phyloP scores from a whole-genome alignment of 805 yeast species.

The Lipomyces orientalis region DNA sequence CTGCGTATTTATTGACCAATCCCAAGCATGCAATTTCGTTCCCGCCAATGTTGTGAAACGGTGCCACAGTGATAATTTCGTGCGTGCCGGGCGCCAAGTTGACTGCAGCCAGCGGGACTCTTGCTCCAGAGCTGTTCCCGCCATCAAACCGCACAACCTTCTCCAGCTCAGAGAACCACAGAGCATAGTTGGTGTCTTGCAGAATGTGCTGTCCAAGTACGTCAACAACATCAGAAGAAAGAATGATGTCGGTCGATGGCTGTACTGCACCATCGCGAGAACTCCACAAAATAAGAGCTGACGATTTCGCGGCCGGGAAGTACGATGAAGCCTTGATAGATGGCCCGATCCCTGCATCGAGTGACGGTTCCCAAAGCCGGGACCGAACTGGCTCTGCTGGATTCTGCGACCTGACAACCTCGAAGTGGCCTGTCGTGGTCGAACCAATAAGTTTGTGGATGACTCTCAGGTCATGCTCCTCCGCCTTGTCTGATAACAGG shows the following conservation, averaged over 20 bases:
- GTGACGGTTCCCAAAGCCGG: constrained; percentile 8
- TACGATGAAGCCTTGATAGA: constrained; percentile 14
- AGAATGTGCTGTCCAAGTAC: constrained; percentile 1
- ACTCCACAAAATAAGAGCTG: constrained; percentile 9
- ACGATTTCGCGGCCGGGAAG: constrained; percentile 3
- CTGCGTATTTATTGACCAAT: constrained; percentile 4
- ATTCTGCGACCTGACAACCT: constrained; percentile 2
- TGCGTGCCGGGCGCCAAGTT: not conserved
- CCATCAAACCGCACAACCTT: not conserved
- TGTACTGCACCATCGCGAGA: constrained; percentile 2
- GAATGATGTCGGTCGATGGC: constrained; percentile 1
- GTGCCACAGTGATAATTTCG: constrained; percentile 7
- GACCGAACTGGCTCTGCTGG: constrained; percentile 3
- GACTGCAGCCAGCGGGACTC: not conserved
- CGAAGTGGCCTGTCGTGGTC: constrained; percentile 6
- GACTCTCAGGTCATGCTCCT: constrained; percentile 7
- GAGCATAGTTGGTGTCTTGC: not conserved
- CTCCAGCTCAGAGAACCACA: not conserved
- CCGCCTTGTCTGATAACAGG: not conserved
- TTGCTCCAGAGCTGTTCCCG: not conserved
- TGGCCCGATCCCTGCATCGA: constrained; percentile 5
- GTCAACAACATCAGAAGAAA: constrained; percentile 3
- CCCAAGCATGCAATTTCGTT: constrained; percentile 4
- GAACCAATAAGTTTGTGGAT: constrained; percentile 6
- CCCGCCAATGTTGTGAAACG: constrained; percentile 2